Conservation (phyloP, 768 basidiomycete species). For the Suillus variegatus region DNA sequence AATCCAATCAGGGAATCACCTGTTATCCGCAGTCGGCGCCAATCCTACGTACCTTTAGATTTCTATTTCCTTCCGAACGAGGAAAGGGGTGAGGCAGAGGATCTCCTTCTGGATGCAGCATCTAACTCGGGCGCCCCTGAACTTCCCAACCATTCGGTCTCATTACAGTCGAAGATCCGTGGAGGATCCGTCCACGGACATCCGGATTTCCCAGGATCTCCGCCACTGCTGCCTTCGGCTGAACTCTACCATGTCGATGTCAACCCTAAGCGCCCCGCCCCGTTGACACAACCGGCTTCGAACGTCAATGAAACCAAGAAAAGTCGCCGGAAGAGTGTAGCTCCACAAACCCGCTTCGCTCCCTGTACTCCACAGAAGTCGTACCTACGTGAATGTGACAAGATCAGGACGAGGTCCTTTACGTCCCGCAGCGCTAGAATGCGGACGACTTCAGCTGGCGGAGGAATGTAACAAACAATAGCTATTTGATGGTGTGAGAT, state of each 20-base stretch:
- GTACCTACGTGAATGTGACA: conserved; percentile 22
- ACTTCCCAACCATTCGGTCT: conserved; percentile 8
- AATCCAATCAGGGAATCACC: conserved; percentile 28
- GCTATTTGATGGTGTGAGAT: background rate
- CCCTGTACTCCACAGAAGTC: conserved; percentile 23
- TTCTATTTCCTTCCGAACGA: conserved; percentile 14
- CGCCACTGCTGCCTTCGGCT: conserved; percentile 12
- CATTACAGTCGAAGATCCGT: conserved; percentile 8
- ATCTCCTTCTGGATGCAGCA: conserved; percentile 13
- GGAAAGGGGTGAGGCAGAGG: conserved; percentile 11
- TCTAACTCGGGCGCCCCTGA: conserved; percentile 5
- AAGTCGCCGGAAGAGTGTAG: conserved; percentile 16
- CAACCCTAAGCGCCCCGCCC: conserved; percentile 2
- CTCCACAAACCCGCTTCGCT: conserved; percentile 14
- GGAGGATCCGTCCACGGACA: conserved; percentile 24
- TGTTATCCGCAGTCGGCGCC: conserved; percentile 21
- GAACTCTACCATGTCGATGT: background rate
- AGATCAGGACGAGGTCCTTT: conserved; percentile 23
- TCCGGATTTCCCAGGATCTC: conserved; percentile 26
- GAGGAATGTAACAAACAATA: conserved; percentile 25
- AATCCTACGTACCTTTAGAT: conserved; percentile 11
- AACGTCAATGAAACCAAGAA: background rate
- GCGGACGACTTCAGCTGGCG: conserved; percentile 35
- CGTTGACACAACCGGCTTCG: conserved; percentile 2
- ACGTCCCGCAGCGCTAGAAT: conserved; percentile 28